These are phyloP conservation scores for Cercophora samala DNA, from an alignment of 495 filamentous ascomycete genomes.

Conservation along the genomic window DNA sequence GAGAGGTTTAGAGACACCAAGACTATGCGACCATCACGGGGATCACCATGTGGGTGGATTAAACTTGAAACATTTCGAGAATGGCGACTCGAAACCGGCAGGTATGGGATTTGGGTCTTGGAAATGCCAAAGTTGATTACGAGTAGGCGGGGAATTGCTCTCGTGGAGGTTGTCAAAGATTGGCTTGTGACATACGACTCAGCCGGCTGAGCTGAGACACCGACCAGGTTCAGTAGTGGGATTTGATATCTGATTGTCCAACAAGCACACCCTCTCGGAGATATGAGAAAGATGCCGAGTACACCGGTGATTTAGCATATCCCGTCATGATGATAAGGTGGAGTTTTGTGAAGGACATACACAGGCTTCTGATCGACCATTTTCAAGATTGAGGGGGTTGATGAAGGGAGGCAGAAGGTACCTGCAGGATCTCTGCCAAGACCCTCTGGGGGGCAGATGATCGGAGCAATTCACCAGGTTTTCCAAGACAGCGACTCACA, in stretches of 20 bases:
- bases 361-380: background rate
- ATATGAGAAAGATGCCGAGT: background rate
- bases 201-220: slow-evolving; percentile 21
- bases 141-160: slow-evolving; percentile 11
- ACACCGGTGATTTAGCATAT: background rate
- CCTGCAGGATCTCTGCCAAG: slow-evolving; percentile 23
- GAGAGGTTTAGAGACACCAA: background rate
- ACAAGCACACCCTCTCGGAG: slow-evolving; percentile 4
- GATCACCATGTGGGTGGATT: slow-evolving; percentile 7
- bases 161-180: background rate
- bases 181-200: slow-evolving; percentile 16
- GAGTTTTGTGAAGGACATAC: background rate
- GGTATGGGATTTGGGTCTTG: background rate
- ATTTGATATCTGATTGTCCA: slow-evolving; percentile 13
- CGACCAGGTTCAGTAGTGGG: slow-evolving; percentile 4
- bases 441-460: slow-evolving; percentile 14
- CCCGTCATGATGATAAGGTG: background rate
- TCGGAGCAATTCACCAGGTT: slow-evolving; percentile 8
- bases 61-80: background rate
- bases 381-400: background rate
- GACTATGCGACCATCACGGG: slow-evolving; percentile 6
- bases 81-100: slow-evolving; percentile 7
- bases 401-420: slow-evolving; percentile 15
- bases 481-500: slow-evolving; percentile 9
- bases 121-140: slow-evolving; percentile 7